phyloP scores from a whole-genome alignment of 768 basidiomycete genomes.

The Mycena floridula region DNA sequence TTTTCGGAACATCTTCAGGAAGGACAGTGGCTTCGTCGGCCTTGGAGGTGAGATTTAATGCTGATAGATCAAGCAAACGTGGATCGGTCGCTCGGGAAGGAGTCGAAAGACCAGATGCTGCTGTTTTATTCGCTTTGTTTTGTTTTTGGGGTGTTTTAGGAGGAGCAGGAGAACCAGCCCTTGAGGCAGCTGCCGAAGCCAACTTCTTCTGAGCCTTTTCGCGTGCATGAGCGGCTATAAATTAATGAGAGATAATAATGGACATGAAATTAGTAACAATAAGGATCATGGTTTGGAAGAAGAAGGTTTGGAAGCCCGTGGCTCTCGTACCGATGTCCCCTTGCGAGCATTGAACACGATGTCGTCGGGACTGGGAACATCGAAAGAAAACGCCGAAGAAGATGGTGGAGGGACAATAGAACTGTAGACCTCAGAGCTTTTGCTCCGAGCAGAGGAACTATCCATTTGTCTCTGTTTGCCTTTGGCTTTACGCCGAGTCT shows the following conservation, averaged over 20 bases:
- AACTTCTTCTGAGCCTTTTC: slow-evolving; percentile 62
- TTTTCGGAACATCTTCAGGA: slow-evolving; percentile 55
- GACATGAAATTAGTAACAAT: too few relatives aligned
- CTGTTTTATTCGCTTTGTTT: slow-evolving; percentile 21
- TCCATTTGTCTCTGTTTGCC: slow-evolving; percentile 21
- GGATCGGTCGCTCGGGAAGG: slow-evolving; percentile 41
- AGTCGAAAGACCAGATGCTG: slow-evolving; percentile 36
- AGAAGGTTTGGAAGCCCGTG: slow-evolving; percentile 13
- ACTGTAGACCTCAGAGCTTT: slow-evolving; percentile 12
- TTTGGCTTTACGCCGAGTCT: slow-evolving; percentile 18
- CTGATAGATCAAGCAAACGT: slow-evolving; percentile 66
- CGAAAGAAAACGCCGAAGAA: slow-evolving; percentile 55
- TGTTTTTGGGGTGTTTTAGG: slow-evolving; percentile 27
- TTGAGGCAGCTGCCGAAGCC: slow-evolving; percentile 37
- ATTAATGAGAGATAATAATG: slow-evolving; percentile 21
- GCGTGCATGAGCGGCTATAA: slow-evolving; percentile 72
- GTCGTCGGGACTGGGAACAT: slow-evolving; percentile 90
- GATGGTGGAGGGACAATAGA: slow-evolving; percentile 29
- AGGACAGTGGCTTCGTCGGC: slow-evolving; percentile 29
- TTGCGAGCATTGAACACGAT: slow-evolving; percentile 74
- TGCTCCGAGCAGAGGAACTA: slow-evolving; percentile 1
- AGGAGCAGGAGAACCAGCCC: slow-evolving; percentile 34
- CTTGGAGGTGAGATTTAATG: slow-evolving; percentile 54
- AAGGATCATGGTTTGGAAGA: slow-evolving; percentile 14
- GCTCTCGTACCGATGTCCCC: slow-evolving; percentile 49